Evolutionary conservation across 148 eudicot genomes (phyloP), one percentile per base, ranked within the genome.

Genomic region (Pharnaceum exiguum): DNA sequence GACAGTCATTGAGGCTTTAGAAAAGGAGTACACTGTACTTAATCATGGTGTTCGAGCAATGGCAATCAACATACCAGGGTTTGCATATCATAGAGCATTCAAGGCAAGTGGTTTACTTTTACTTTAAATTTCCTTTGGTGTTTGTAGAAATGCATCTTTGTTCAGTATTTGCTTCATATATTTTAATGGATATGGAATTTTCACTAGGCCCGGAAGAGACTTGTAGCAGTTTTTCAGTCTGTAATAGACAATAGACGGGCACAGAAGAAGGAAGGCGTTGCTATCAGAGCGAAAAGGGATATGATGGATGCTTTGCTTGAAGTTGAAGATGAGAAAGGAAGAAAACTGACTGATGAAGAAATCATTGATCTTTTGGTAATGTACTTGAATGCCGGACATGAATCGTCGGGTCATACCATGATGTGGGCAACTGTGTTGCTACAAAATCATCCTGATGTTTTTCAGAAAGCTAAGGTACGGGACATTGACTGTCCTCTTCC

Each of bases 311-410:
- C 72, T 19, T 72, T 89, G 24, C 29, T 93, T 42, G 82, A 85
- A 5, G 81, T 68, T 43, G 76, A 75, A 63, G 98, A 88, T 63
- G 96, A 85, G 37, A 69, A 79, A 22, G 96, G 98, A 15, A 77
- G 80, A 50, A 83, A 46, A 52, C 70, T 93, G 47, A 76, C 69
- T 2, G 94, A 93, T 40, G 88, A 85, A 45, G 96, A 93, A 62
- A 85, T 93, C 24, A 93, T 83, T 11, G 98, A 93, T 69, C 33
- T 82, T 15, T 61, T 93, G 42, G 56, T 93, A 7, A 85, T 88
- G 96, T 93, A 93, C 74, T 68, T 88, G 42, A 93, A 93, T 74
- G 98, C 96, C 10, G 95, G 96, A 36, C 98, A 93, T 78, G 96
- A 93, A 76, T 88, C 98, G 26, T 93, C 98, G 1, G 98, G 86